These are phyloP conservation scores for Pterocarpus santalinus DNA, from an alignment of 306 rosid species.

Conservation along the genomic window DNA sequence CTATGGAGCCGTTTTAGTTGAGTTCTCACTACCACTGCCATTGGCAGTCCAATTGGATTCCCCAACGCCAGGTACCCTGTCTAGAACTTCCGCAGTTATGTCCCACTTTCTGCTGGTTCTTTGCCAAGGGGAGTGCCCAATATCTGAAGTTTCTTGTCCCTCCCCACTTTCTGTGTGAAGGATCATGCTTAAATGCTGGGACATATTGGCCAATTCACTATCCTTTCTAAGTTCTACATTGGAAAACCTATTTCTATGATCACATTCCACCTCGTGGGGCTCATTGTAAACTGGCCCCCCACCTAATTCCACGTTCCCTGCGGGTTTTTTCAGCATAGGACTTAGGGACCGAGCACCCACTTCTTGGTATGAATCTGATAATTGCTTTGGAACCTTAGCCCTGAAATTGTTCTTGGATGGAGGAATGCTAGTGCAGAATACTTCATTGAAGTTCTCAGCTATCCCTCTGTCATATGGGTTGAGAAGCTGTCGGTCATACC, in stretches of 20 bases:
- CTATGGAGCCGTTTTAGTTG: constrained; percentile 27
- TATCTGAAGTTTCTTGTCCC: constrained; percentile 43
- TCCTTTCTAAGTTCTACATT: constrained; percentile 55
- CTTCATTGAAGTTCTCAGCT: constrained; percentile 60
- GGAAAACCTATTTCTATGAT: constrained; percentile 46
- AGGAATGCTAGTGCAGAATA: constrained; percentile 67
- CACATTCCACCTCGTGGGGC: constrained; percentile 12
- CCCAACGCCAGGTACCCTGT: constrained; percentile 35
- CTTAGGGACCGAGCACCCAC: constrained; percentile 46
- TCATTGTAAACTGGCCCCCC: too few relatives aligned
- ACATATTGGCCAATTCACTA: constrained; percentile 42
- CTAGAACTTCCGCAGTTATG: constrained; percentile 51
- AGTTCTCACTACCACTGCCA: constrained; percentile 26
- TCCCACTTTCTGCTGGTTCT: constrained; percentile 56
- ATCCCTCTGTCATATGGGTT: constrained; percentile 71
- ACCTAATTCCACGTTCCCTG: constrained; percentile 12
- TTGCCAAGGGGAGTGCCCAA: constrained; percentile 51
- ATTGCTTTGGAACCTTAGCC: constrained; percentile 61
- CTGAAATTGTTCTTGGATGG: constrained; percentile 74
- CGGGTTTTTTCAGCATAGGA: constrained; percentile 57
- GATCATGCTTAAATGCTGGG: constrained; percentile 54
- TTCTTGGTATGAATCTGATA: constrained; percentile 38
- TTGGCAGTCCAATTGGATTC: constrained; percentile 40
- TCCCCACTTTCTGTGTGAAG: constrained; percentile 53
- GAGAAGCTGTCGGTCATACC: constrained; percentile 57